These are phyloP conservation scores for Globisporangium paroecandrum DNA, from an alignment of 352 stramenopile genomes.

Conservation along the genomic window DNA sequence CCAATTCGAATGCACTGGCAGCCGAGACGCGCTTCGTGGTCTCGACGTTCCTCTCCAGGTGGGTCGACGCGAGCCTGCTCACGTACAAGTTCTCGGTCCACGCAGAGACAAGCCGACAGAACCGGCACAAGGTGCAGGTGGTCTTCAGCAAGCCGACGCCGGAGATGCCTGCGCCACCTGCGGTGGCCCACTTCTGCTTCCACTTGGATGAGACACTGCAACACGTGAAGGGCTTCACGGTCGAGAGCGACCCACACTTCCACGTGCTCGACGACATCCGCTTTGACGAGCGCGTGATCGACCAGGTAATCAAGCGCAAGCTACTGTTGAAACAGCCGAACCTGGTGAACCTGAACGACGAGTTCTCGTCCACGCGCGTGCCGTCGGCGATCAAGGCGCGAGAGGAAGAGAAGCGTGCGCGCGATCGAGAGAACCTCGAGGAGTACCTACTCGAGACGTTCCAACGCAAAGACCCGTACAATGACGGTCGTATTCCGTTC, in stretches of 20 bases:
- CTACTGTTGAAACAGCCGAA: slow-evolving; percentile 35
- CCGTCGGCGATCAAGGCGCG: slow-evolving; percentile 34
- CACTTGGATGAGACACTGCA: slow-evolving; percentile 38
- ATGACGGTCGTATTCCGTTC: slow-evolving; percentile 53
- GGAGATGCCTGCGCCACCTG: slow-evolving; percentile 29
- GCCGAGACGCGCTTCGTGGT: slow-evolving; percentile 42
- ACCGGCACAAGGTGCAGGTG: slow-evolving; percentile 40
- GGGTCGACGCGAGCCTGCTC: slow-evolving; percentile 31
- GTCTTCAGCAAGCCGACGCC: slow-evolving; percentile 65
- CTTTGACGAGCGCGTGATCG: slow-evolving; percentile 54
- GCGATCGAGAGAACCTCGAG: slow-evolving; percentile 33
- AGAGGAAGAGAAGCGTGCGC: slow-evolving; percentile 35
- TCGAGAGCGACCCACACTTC: slow-evolving; percentile 65
- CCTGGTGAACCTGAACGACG: slow-evolving; percentile 51
- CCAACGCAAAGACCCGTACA: slow-evolving; percentile 62
- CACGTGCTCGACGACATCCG: slow-evolving; percentile 37
- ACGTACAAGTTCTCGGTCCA: slow-evolving; percentile 62
- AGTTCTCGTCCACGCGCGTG: slow-evolving; percentile 58
- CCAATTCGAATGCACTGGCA: slow-evolving; percentile 21
- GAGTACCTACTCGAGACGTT: slow-evolving; percentile 58
- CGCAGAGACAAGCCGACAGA: slow-evolving; percentile 26
- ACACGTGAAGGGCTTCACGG: slow-evolving; percentile 46
- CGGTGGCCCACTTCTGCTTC: slow-evolving; percentile 62
- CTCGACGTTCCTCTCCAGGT: slow-evolving; percentile 40
- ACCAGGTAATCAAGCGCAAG: slow-evolving; percentile 59